Evolutionary conservation across 208 protist genomes (phyloP).

Genomic region (Endotrypanum monterogeii): DNA sequence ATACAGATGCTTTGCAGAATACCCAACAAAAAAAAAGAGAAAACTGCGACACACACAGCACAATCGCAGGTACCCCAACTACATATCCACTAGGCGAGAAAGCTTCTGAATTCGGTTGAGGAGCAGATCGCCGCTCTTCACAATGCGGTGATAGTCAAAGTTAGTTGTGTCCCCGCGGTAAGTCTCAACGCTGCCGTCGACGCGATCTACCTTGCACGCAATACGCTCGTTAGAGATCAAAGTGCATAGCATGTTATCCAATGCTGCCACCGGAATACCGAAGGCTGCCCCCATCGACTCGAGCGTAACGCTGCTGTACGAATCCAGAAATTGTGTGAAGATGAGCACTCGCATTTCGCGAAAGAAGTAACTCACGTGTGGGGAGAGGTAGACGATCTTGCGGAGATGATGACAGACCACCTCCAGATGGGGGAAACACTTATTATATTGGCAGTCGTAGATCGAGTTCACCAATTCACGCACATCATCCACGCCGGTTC

Average conservation of each 20-base stretch:
- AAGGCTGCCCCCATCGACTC: conserved; percentile 96
- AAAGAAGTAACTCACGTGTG: conserved; percentile 96
- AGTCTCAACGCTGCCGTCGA: conserved; percentile 96
- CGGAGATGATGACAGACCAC: conserved; percentile 92
- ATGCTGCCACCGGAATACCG: conserved; percentile 87
- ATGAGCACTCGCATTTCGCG: conserved; percentile 96
- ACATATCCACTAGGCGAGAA: conserved; percentile 95
- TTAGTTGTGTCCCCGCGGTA: conserved; percentile 96
- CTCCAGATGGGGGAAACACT: conserved; percentile 93
- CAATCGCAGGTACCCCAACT: not conserved
- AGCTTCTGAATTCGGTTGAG: conserved; percentile 99
- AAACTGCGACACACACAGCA: not conserved
- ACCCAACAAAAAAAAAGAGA: too few species aligned
- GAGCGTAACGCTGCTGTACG: conserved; percentile 97
- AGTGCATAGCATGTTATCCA: conserved; percentile 95
- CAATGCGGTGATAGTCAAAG: conserved; percentile 95
- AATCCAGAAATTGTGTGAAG: conserved; percentile 99
- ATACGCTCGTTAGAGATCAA: conserved; percentile 97
- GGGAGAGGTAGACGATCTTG: conserved; percentile 90
- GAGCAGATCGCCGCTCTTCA: conserved; percentile 97
- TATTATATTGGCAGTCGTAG: conserved; percentile 95
- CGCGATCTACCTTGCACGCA: conserved; percentile 98
- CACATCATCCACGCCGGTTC: conserved; percentile 90
- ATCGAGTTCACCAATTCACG: conserved; percentile 90
- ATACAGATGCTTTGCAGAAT: not conserved